Conservation (phyloP, 2,329 filamentous ascomycete genomes). For the Beauveria varroae region DNA sequence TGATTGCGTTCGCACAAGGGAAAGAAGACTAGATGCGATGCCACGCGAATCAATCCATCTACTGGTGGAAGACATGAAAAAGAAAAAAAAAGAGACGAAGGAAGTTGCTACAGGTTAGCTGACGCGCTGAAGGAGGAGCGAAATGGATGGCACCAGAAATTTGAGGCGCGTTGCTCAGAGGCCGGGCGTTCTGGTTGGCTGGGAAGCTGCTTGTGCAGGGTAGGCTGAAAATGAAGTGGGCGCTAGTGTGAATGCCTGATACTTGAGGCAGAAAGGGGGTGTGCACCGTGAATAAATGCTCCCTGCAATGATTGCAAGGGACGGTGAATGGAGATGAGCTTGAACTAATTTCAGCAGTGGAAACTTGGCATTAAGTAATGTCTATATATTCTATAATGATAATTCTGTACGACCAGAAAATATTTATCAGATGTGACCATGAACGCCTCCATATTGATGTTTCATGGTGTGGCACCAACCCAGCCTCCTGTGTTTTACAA, state of each 20-base stretch:
- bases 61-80: slow-evolving; percentile 22
- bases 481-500: background rate
- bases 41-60: slow-evolving; percentile 26
- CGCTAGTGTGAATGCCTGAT: slow-evolving; percentile 14
- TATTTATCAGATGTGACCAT: background rate
- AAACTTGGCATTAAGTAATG: background rate
- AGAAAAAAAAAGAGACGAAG: slow-evolving; percentile 16
- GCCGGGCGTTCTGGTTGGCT: background rate
- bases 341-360: background rate
- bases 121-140: background rate
- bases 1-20: slow-evolving; percentile 22
- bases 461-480: background rate
- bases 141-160: slow-evolving; percentile 20
- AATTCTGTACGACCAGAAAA: too few relatives aligned
- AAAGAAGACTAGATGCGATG: slow-evolving; percentile 24
- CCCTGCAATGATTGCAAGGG: background rate
- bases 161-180: slow-evolving; percentile 15
- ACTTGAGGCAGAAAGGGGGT: slow-evolving; percentile 14
- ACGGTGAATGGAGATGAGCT: background rate
- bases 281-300: background rate
- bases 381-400: background rate
- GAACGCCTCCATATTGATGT: background rate
- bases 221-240: slow-evolving; percentile 1
- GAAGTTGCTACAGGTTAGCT: background rate
- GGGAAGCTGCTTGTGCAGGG: slow-evolving; percentile 13